Evolutionary conservation across 139 green algal species (phyloP).

Genomic region (Chlamydomonas eustigma): DNA sequence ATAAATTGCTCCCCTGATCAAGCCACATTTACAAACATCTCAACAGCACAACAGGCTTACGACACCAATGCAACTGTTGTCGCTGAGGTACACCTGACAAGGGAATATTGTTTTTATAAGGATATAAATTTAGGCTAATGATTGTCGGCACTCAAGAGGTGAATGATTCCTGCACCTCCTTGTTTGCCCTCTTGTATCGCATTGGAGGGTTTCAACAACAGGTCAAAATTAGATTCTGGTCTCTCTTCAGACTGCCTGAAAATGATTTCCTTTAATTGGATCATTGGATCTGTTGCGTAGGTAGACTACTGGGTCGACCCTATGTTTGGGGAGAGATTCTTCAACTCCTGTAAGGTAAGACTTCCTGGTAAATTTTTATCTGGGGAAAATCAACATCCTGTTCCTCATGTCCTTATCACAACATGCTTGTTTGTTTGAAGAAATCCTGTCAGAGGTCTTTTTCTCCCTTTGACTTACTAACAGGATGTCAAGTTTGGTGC

Average conservation of each 20-base stretch:
- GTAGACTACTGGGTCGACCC: slow-evolving; percentile 57
- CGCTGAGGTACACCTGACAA: no score
- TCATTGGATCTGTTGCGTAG: no score
- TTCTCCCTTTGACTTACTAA: neutral
- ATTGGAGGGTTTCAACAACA: neutral
- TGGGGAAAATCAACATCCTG: neutral
- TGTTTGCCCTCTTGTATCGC: no score
- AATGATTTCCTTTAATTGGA: neutral
- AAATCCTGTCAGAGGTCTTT: neutral
- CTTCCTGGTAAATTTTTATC: neutral
- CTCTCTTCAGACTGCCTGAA: neutral
- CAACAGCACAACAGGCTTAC: slow-evolving; percentile 40
- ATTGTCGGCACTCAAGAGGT: no score
- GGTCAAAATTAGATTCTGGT: neutral
- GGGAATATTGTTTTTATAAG: no score
- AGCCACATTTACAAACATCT: slow-evolving; percentile 78
- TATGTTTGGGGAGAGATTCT: slow-evolving; percentile 57
- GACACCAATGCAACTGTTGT: slow-evolving; percentile 42
- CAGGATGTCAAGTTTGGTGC: slow-evolving; percentile 78
- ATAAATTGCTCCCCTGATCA: slow-evolving; percentile 77
- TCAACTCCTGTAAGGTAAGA: slow-evolving; percentile 71
- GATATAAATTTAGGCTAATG: no score
- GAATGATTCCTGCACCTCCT: no score
- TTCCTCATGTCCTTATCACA: neutral
- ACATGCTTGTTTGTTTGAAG: neutral